Evolutionary conservation across 2,329 filamentous ascomycete genomes (phyloP).

Genomic region (Penicillium paneum): DNA sequence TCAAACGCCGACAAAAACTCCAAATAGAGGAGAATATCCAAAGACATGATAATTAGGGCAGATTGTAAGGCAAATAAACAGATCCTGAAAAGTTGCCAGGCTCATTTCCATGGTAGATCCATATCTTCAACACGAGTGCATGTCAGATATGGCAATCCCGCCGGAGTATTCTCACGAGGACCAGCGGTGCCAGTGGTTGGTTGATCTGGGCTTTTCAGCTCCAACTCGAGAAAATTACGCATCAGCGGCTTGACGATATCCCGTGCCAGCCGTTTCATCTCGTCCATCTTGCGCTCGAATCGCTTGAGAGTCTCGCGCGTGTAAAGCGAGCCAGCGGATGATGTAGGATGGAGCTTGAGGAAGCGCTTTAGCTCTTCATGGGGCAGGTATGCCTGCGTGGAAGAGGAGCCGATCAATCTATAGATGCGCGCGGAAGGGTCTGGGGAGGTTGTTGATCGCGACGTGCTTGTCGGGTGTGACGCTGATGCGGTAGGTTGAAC

Average conservation of each 20-base stretch:
- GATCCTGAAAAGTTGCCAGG: not conserved
- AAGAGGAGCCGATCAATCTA: slow-evolving; percentile 66
- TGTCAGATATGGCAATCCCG: slow-evolving; percentile 60
- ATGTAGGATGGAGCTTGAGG: slow-evolving; percentile 68
- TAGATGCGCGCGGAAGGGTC: slow-evolving; percentile 65
- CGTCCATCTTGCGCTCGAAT: slow-evolving; percentile 84
- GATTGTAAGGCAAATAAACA: not conserved
- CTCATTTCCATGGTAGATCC: slow-evolving; percentile 61
- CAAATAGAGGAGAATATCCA: not conserved
- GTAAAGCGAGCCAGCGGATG: slow-evolving; percentile 62
- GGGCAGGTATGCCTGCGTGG: slow-evolving; percentile 63
- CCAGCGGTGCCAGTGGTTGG: slow-evolving; percentile 18
- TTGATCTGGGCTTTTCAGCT: slow-evolving; percentile 51
- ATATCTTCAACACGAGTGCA: slow-evolving; percentile 61
- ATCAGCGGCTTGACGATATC: slow-evolving; percentile 83
- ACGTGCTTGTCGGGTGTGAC: slow-evolving; percentile 16
- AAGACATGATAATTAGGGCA: not conserved
- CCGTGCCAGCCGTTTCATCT: slow-evolving; percentile 78
- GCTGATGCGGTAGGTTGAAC: slow-evolving; percentile 8
- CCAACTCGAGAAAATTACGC: slow-evolving; percentile 78
- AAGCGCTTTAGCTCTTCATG: slow-evolving; percentile 91
- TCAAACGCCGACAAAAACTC: not conserved
- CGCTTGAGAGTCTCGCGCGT: slow-evolving; percentile 78
- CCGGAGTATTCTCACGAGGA: slow-evolving; percentile 37
- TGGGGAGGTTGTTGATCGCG: slow-evolving; percentile 26